Evolutionary conservation across 352 stramenopile genomes (phyloP), one percentile per base, ranked within the genome.

Genomic region (Detonula confervacea): DNA sequence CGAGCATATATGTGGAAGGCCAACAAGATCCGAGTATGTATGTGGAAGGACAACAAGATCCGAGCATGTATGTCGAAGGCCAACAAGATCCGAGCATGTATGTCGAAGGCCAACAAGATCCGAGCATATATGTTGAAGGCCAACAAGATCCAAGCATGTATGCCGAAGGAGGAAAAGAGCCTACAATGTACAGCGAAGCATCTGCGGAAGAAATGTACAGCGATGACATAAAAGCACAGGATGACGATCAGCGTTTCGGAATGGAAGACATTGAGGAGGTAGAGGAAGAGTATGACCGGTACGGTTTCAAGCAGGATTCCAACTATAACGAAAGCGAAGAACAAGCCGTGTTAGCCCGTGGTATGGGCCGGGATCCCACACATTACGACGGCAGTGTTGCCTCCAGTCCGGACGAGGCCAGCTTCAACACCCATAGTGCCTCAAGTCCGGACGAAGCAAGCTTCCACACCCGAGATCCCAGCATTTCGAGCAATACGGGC

Each of bases 1-100:
- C 75, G 35, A 65, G 54, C 29, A 46, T 29, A 16, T 62, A 46
- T 46, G 6, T 82, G 29, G 75, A 73, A 64, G 56, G 57, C 33
- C 69, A 82, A 52, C 73, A 64, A 30, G 73, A 81, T 12, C 73
- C 73, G 6, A 71, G 54, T 3, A 72, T 75, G 61, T 54, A 29
- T 54, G n/a, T 7, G 3, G 18, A 54, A 7, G 46, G 46, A 2
- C 46, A 54, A 2, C 1, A 9, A 6, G 42, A 51, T 51, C 42
- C 42, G 3, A 47, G 3, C 2, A 52, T 7, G 33, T 39, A 39
- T 30, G 57, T 24, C 16, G 57, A 66, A n/a, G 57, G 6, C 22
- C 2, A 20, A 20, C 37, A 20, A 18, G 59, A n/a, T n/a, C n/a
- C n/a, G n/a, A n/a, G n/a, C n/a, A n/a, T 47, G 11, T 60, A 42